Evolutionary conservation across 1,139 yeast species (phyloP).

Genomic region (Maudiozyma humilis): DNA sequence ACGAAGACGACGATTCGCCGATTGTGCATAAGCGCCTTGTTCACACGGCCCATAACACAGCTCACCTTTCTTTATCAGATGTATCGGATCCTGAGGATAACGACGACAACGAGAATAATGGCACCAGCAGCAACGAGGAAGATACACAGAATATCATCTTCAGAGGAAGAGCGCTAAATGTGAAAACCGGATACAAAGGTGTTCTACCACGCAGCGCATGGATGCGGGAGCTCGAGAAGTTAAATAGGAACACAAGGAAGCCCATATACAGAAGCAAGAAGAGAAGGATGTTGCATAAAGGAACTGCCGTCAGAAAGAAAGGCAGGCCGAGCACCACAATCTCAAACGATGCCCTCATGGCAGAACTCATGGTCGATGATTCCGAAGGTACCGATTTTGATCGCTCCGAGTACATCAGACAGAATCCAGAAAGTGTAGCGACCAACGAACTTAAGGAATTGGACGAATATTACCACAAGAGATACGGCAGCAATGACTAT

Average conservation of each 20-base stretch:
- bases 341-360: background rate
- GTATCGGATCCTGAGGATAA: background rate
- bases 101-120: background rate
- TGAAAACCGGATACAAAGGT: constrained; percentile 28
- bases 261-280: background rate
- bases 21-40: no score
- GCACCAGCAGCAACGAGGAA: constrained; percentile 3
- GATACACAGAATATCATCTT: constrained; percentile 14
- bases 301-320: constrained; percentile 20
- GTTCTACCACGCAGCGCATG: constrained; percentile 28
- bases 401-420: constrained; percentile 1
- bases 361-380: constrained; percentile 6
- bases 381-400: constrained; percentile 7
- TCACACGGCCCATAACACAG: no score
- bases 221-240: constrained; percentile 19
- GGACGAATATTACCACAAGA: constrained; percentile 9
- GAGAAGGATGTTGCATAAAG: constrained; percentile 11
- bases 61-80: no score
- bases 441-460: constrained; percentile 9
- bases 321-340: background rate
- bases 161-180: constrained; percentile 25
- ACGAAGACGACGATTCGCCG: background rate
- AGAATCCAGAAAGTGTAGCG: constrained; percentile 1
- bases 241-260: background rate
- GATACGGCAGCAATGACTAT: constrained; percentile 10